Evolutionary conservation across 2,329 filamentous ascomycete genomes (phyloP), one percentile per base, ranked within the genome.

Genomic region (Aspergillus sp.): DNA sequence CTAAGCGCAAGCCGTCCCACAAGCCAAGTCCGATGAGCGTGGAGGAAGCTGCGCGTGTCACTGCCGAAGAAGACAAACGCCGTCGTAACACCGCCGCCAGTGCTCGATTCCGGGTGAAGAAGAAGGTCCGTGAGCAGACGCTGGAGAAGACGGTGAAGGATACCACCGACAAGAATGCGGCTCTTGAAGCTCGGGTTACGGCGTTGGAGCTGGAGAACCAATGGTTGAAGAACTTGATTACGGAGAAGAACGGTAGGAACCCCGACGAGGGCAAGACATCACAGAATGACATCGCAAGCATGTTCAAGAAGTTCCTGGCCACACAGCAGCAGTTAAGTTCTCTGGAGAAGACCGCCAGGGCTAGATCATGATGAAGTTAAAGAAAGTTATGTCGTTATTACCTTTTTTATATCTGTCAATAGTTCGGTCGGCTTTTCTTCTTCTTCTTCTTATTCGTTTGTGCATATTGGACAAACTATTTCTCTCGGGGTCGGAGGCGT

Each of bases 21-120:
- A 62, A 66, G 49, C 41, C 55, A 0, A 50, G 53, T 66, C 51
- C 57, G 41, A 65, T 76, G 42, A 79, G 67, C 58, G 77, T 84
- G 30, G 85, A 90, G 65, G 85, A 88, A 49, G 76, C 79, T 38
- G 82, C 85, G 7, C 82, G 85, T 28, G 53, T 83, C 3, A 83
- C 82, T n/a, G 88, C 88, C 19, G 88, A 94, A 64, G 89, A 94
- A 69, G 88, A 94, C 66, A 94, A 94, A 76, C 84, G 88, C 47
- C 82, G 88, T 51, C 83, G 88, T 51, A 94, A 94, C 71, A 94
- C 89, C 1, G 88, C 88, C 10, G 88, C 88, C 43, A 89, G 85
- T 55, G 88, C 88, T n/a, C 85, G 88, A 32, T 94, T 94, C 77
- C 85, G 88, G 48, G 82, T 94, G 60, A 94, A 94, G 82, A 94